Percentiles rank a stretch among this genome's conserved stretches.
phyloP scores from a whole-genome alignment of 2,329 filamentous ascomycete species.

The Decorospora gaudefroyi region DNA sequence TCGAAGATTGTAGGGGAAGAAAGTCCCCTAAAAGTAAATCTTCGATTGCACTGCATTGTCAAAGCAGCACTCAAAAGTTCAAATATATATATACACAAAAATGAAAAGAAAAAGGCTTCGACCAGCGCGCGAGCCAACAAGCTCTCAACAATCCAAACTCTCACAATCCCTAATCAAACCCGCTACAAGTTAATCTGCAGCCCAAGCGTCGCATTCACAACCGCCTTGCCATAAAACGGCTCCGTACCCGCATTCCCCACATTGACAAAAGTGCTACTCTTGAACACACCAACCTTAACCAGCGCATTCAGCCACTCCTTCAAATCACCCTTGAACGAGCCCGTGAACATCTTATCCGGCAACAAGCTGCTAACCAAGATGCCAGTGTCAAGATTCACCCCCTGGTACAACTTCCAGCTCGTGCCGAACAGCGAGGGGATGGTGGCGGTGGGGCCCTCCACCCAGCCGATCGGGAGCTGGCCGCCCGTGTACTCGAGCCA shows the following conservation, averaged over 20 bases:
- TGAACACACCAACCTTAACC: slow-evolving; percentile 47
- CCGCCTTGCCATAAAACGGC: slow-evolving; percentile 29
- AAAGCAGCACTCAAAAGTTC: no score
- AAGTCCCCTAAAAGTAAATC: no score
- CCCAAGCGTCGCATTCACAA: slow-evolving; percentile 25
- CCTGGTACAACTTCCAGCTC: slow-evolving; percentile 52
- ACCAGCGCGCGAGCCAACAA: no score
- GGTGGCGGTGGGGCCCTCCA: slow-evolving; percentile 20
- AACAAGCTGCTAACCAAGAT: slow-evolving; percentile 51
- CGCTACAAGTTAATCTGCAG: slow-evolving; percentile 28
- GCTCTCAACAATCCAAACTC: no score
- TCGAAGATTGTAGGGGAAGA: no score
- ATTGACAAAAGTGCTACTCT: slow-evolving; percentile 49
- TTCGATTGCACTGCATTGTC: no score
- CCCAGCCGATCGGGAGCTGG: slow-evolving; percentile 53
- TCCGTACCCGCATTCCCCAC: slow-evolving; percentile 50
- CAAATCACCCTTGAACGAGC: slow-evolving; percentile 48
- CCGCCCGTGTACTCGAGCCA: slow-evolving; percentile 54
- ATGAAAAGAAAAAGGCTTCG: no score
- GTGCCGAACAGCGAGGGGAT: slow-evolving; percentile 42
- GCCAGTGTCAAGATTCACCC: slow-evolving; percentile 50
- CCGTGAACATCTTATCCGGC: slow-evolving; percentile 47
- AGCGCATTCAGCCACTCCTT: slow-evolving; percentile 52
- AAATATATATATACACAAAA: no score
- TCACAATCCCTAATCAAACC: no score